Evolutionary conservation across 2,329 filamentous ascomycete genomes (phyloP), one percentile per base, ranked within the genome.

Genomic region (Fusarium floridanum): DNA sequence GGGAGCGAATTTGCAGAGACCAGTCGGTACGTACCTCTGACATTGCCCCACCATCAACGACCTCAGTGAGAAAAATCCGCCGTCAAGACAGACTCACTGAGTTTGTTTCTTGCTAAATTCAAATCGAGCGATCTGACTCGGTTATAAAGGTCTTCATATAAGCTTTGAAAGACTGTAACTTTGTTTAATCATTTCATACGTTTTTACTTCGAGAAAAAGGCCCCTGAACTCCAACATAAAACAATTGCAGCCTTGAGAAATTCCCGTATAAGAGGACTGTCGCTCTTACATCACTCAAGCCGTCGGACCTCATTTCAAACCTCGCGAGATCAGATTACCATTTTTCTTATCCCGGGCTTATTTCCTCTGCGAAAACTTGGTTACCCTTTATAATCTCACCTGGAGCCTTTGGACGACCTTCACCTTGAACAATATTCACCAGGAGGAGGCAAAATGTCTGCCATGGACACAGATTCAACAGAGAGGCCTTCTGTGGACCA

Each of bases 41-140:
- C 12, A 2, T 24, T 56, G 73, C 73, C 73, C 73, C 71, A 76
- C 73, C 41, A 67, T 22, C 39, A 10, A 57, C 20, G 45, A 61
- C 37, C 59, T 74, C 62, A 55, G 48, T 73, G 67, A 74, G 70
- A 78, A 77, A 74, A 77, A 78, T 75, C 60, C 59, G 29, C 60
- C 10, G n/a, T 41, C 61, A 56, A 34, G 17, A 41, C 8, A 14
- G 63, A 36, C 20, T 66, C 64, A 43, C 53, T 41, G 61, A 29
- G 56, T 41, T 59, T 43, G 37, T 29, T 11, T 43, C 60, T 43
- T 69, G 32, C 34, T 63, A 24, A 10, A 22, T 20, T 53, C 29
- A 14, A 22, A 12, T 8, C 6, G 12, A 56, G 24, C 20, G n/a
- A 14, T 55, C 27, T 20, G 10, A 5, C 48, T 32, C 17, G 17